Percentiles rank a stretch among this genome's conserved stretches.
Evolutionary conservation across 306 rosid genomes (phyloP).

Genomic region (Rosa chinensis): DNA sequence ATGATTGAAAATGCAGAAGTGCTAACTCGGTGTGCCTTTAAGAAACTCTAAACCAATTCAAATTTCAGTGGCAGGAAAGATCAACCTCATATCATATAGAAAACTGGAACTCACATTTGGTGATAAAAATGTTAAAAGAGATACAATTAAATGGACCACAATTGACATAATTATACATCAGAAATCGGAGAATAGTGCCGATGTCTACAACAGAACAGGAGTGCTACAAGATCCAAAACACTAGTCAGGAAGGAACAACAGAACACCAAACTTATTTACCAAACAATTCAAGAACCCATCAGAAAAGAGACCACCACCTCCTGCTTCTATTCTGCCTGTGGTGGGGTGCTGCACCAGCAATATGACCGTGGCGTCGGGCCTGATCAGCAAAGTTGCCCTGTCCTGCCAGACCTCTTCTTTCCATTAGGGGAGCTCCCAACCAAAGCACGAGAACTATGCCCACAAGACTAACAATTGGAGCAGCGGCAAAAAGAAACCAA

Average conservation of each 20-base stretch:
- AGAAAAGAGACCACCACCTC: conserved; percentile 89
- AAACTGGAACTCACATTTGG: not conserved
- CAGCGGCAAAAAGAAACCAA: conserved; percentile 83
- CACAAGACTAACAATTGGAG: conserved; percentile 81
- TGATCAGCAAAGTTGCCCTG: conserved; percentile 28
- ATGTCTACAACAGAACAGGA: not conserved
- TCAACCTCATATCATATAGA: not conserved
- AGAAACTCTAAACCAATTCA: not conserved
- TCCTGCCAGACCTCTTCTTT: conserved; percentile 37
- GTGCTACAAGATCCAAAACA: conserved; percentile 22
- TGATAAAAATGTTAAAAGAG: not conserved
- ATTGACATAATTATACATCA: conserved; percentile 1
- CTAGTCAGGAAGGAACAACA: conserved; percentile 22
- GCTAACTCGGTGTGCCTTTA: not conserved
- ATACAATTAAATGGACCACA: not conserved
- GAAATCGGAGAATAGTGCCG: not conserved
- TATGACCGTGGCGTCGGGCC: conserved; percentile 38
- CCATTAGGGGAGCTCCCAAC: conserved; percentile 67
- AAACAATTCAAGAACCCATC: conserved; percentile 21
- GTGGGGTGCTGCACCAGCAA: conserved; percentile 35
- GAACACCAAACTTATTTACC: conserved; percentile 33
- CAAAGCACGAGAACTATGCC: conserved; percentile 85
- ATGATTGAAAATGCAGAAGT: not conserved
- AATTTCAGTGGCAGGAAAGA: not conserved
- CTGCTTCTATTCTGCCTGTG: conserved; percentile 72